A percentile compares a stretch with the other conserved stretches of the same genome.
These are phyloP conservation scores for Hygrophila difformis DNA, from an alignment of 257 asterid species.

Conservation along the genomic window DNA sequence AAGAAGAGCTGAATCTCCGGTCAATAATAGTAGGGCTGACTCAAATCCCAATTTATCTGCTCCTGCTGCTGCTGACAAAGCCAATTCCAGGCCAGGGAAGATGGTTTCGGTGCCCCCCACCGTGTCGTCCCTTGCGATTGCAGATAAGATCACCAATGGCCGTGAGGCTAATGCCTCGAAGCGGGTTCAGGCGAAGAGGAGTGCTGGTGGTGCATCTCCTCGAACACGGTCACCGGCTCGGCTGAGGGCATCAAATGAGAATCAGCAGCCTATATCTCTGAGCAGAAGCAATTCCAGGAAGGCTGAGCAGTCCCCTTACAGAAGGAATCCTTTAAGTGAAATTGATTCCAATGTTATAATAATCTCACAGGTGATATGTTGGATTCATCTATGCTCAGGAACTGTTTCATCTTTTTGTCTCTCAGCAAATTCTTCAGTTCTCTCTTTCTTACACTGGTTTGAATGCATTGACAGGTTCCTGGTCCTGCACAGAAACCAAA, in stretches of 20 bases:
- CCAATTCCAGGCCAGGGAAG: slow-evolving; percentile 57
- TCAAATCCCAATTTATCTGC: background rate
- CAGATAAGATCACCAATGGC: slow-evolving; percentile 42
- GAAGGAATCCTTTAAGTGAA: slow-evolving; percentile 77
- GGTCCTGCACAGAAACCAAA: no score
- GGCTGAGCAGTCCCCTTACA: slow-evolving; percentile 69
- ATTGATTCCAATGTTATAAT: slow-evolving; percentile 65
- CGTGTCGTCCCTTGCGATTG: slow-evolving; percentile 41
- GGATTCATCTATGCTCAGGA: no score
- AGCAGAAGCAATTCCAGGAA: slow-evolving; percentile 94
- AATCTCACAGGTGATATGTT: slow-evolving; percentile 12
- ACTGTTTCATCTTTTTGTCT: no score
- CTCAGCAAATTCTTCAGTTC: no score
- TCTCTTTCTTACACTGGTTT: no score
- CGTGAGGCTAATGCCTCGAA: slow-evolving; percentile 38
- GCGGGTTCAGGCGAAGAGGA: slow-evolving; percentile 67
- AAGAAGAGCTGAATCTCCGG: slow-evolving; percentile 89
- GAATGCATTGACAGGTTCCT: no score
- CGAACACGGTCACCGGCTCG: slow-evolving; percentile 87
- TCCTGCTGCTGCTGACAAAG: slow-evolving; percentile 9
- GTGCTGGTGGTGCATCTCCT: slow-evolving; percentile 56
- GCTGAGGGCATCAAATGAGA: slow-evolving; percentile 32
- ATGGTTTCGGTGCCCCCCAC: slow-evolving; percentile 95
- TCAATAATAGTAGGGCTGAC: background rate
- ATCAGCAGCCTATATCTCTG: slow-evolving; percentile 51